Evolutionary conservation across 2,329 filamentous ascomycete genomes (phyloP).

Genomic region (Nigrospora sphaerica): DNA sequence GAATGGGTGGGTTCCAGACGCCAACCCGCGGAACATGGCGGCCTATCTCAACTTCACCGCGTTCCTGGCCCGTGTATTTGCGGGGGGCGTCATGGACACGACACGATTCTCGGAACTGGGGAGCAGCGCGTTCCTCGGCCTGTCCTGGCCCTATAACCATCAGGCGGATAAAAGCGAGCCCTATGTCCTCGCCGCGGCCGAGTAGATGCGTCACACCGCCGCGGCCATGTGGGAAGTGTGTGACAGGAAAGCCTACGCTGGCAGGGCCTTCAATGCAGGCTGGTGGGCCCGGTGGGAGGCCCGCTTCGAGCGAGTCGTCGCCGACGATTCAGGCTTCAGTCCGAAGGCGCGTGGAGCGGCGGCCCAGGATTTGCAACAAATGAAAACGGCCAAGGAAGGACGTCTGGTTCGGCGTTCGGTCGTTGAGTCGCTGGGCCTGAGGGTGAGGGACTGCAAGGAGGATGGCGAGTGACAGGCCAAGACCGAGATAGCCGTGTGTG

Average conservation of each 20-base stretch:
- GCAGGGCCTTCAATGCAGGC: background rate
- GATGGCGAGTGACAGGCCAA: background rate
- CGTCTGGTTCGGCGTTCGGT: background rate
- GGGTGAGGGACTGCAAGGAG: background rate
- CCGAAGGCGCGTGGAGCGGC: background rate
- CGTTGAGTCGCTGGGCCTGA: background rate
- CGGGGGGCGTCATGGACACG: background rate
- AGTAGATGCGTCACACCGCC: background rate
- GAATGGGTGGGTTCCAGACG: too few species aligned
- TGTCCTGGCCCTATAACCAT: background rate
- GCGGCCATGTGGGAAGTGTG: background rate
- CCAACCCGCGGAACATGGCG: too few species aligned
- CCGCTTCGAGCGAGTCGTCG: background rate
- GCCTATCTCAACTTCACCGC: background rate
- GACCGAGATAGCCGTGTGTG: too few species aligned
- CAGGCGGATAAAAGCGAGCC: background rate
- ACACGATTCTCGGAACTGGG: background rate
- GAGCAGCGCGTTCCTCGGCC: background rate
- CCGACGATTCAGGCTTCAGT: background rate
- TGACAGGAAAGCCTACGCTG: background rate
- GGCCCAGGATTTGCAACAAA: background rate
- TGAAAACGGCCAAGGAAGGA: background rate
- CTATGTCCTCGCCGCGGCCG: background rate
- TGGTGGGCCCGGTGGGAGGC: background rate
- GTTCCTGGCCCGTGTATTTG: background rate